Percentiles rank a stretch among this genome's conserved stretches.
Evolutionary conservation across 2,329 filamentous ascomycete species (phyloP).

Genomic region (Nigrospora osmanthi): DNA sequence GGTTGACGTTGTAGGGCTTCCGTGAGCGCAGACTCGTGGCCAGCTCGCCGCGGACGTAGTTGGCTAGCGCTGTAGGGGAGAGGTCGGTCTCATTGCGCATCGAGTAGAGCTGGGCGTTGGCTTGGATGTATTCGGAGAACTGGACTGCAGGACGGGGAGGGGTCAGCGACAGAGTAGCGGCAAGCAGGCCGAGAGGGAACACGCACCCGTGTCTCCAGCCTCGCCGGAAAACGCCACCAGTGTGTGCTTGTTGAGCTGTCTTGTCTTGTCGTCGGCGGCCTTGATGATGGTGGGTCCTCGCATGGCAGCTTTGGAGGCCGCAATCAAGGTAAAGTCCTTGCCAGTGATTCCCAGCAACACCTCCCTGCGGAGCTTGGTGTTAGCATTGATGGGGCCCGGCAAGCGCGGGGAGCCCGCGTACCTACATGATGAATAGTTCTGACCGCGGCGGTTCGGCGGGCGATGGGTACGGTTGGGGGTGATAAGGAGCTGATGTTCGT

Average conservation of each 20-base stretch:
- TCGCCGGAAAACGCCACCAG: slow-evolving; percentile 94
- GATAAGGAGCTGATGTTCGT: too few relatives aligned
- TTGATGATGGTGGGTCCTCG: slow-evolving; percentile 95
- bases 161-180: background rate
- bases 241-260: slow-evolving; percentile 84
- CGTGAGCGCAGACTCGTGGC: slow-evolving; percentile 83
- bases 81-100: slow-evolving; percentile 97
- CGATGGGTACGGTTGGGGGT: too few relatives aligned
- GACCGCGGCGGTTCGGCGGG: too few relatives aligned
- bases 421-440: too few relatives aligned
- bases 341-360: slow-evolving; percentile 95
- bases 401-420: too few relatives aligned
- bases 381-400: background rate
- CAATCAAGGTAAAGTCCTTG: slow-evolving; percentile 98
- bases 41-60: slow-evolving; percentile 91
- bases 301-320: slow-evolving; percentile 97
- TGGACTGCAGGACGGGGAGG: slow-evolving; percentile 55
- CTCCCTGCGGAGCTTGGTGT: slow-evolving; percentile 58
- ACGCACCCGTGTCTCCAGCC: slow-evolving; percentile 83
- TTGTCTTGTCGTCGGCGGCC: slow-evolving; percentile 92
- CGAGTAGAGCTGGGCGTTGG: slow-evolving; percentile 94
- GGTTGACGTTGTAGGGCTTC: slow-evolving; percentile 94
- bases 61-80: slow-evolving; percentile 78
- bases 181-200: background rate
- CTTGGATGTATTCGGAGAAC: slow-evolving; percentile 99